Base-by-base conservation (phyloP, 2,329 filamentous ascomycete genomes). In the Verticillium albo-atrum region DNA sequence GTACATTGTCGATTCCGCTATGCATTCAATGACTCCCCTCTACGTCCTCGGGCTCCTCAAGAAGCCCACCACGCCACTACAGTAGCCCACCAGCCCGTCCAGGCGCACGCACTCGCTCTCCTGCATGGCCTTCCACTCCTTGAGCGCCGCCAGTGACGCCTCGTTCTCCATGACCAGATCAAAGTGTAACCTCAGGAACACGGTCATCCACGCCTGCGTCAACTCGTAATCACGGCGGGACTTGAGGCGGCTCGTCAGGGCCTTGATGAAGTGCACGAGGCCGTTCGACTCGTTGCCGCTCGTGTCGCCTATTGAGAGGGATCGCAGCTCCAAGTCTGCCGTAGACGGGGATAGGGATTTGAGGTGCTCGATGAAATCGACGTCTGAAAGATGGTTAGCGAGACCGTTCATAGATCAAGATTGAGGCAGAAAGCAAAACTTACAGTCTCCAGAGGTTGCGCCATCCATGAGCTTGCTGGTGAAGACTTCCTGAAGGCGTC, bases 181-280 rank as follows among this genome's bases (percentile, higher is more conserved):
- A 63, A 83, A 84, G 73, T 98, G 94, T 47, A 97, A 77, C 54
- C 88, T 85, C 61, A 99, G 72, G 69, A 98, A 96, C 1, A 98
- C 94, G 2, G 89, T 88, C 92, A 99, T 98, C 94, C 95, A 99
- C 0, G 92, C 92, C 74, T 98, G 93, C 17, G 92, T 90, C 42
- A 99, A 82, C 75, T 99, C 95, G 73, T 96, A 99, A 73, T 98
- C 95, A 54, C 84, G 85, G 64, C 88, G 86, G 56, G 85, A 79
- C 51, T 79, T 75, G 57, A 98, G 77, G 14, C 89, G 82, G 58
- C 78, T 81, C 0, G 91, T 96, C 59, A 99, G 75, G 1, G 92
- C 92, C n/a, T 79, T 74, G 56, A 98, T 87, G 70, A 99, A 99
- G 57, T 87, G 81, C 1, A 88, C 78, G 20, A 96, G 77, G 73